phyloP scores from a whole-genome alignment of 2,329 filamentous ascomycete species.

The Fusarium chaquense region DNA sequence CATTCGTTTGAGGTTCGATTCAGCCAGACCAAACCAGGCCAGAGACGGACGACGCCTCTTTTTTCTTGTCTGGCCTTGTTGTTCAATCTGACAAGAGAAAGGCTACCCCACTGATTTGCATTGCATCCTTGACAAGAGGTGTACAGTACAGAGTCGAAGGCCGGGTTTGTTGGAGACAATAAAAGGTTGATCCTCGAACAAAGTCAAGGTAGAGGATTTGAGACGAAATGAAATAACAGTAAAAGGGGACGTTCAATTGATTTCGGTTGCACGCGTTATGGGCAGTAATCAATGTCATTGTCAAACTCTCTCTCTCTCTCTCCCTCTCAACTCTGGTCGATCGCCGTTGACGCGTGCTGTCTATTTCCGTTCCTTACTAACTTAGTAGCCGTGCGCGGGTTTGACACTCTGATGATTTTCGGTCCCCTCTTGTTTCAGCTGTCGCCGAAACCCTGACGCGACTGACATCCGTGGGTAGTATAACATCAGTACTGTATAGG shows the following conservation, averaged over 20 bases:
- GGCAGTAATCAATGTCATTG: background rate
- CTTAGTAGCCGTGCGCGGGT: conserved; percentile 28
- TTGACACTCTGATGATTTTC: conserved; percentile 29
- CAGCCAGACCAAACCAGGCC: background rate
- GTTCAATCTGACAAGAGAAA: conserved; percentile 4
- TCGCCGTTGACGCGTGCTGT: conserved; percentile 9
- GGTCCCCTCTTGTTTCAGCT: conserved; percentile 38
- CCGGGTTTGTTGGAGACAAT: conserved; percentile 21
- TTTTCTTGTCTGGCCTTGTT: background rate
- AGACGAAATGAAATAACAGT: conserved; percentile 16
- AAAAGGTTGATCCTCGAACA: background rate
- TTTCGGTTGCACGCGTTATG: background rate
- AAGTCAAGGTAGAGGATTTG: conserved; percentile 6
- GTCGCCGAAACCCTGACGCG: conserved; percentile 34
- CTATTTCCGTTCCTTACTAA: conserved; percentile 17
- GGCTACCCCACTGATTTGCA: conserved; percentile 33
- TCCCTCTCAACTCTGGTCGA: background rate
- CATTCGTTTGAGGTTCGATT: conserved; percentile 20
- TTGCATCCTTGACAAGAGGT: conserved; percentile 19
- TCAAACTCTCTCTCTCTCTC: background rate
- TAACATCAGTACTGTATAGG: background rate
- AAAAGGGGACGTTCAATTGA: background rate
- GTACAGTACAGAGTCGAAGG: conserved; percentile 6
- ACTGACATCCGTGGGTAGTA: conserved; percentile 22
- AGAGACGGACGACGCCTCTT: conserved; percentile 2